phyloP scores from a whole-genome alignment of 768 basidiomycete genomes.

The Mycena floridula region DNA sequence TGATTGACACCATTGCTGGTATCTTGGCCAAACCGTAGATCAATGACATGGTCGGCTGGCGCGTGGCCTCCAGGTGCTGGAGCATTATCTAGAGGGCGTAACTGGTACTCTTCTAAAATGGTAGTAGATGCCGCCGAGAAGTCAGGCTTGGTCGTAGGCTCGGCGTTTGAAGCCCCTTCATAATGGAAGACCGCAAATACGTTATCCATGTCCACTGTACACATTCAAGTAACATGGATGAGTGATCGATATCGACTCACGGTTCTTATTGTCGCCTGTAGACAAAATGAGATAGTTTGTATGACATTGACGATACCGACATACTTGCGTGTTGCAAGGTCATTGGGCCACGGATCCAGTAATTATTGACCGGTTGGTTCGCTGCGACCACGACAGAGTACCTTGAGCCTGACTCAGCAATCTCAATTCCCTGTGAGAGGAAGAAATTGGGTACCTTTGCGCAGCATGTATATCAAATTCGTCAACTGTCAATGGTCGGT shows the following conservation, averaged over 20 bases:
- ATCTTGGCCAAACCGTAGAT: constrained; percentile 3
- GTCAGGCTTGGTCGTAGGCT: constrained; percentile 19
- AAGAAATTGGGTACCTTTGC: too few species aligned
- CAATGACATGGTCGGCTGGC: constrained; percentile 7
- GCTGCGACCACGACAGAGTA: constrained; percentile 26
- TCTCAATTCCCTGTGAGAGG: too few species aligned
- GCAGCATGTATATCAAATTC: constrained; percentile 24
- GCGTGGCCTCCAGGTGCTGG: constrained; percentile 2
- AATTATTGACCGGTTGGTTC: constrained; percentile 28
- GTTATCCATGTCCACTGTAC: constrained; percentile 21
- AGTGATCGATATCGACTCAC: background rate
- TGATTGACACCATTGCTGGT: too few species aligned
- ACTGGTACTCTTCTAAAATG: background rate
- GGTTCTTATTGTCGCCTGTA: constrained; percentile 7
- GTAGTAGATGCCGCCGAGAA: background rate
- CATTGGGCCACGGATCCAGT: constrained; percentile 33
- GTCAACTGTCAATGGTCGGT: constrained; percentile 21
- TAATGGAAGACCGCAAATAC: constrained; percentile 38
- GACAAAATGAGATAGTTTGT: too few species aligned
- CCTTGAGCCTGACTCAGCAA: too few species aligned
- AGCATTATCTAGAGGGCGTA: constrained; percentile 1
- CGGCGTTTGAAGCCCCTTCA: constrained; percentile 26
- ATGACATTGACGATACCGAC: too few species aligned
- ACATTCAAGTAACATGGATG: background rate
- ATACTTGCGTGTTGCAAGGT: constrained; percentile 22